Evolutionary conservation across 1,139 yeast species (phyloP).

Genomic region (Casaregolazyma lundiana): DNA sequence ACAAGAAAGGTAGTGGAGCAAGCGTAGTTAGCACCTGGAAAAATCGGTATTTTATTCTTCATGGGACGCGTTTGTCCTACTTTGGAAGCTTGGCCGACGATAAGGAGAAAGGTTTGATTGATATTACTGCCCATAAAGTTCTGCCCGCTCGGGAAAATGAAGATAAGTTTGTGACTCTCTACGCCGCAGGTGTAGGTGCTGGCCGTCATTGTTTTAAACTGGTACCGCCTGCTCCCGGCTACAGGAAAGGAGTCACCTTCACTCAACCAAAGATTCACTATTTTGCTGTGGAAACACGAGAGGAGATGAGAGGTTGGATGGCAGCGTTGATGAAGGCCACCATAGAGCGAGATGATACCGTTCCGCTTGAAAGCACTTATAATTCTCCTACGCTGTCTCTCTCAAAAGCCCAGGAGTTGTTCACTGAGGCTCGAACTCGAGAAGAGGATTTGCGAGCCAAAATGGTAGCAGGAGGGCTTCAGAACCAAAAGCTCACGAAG

Average conservation of each 20-base stretch:
- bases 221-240: conserved; percentile 97
- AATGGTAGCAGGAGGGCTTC: conserved; percentile 27
- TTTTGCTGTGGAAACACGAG: conserved; percentile 88
- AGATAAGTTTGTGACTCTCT: conserved; percentile 75
- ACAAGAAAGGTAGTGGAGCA: conserved; percentile 66
- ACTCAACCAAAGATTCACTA: conserved; percentile 95
- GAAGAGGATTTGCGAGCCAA: conserved; percentile 28
- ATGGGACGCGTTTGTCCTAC: conserved; percentile 89
- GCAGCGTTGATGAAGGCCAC: conserved; percentile 94
- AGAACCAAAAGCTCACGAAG: conserved; percentile 16
- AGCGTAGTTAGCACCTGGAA: conserved; percentile 88
- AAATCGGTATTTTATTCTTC: conserved; percentile 79
- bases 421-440: conserved; percentile 57
- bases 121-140: conserved; percentile 91
- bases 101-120: conserved; percentile 87
- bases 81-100: conserved; percentile 76
- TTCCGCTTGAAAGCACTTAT: conserved; percentile 92
- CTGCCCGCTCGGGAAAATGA: conserved; percentile 68
- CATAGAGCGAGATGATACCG: conserved; percentile 88
- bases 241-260: conserved; percentile 88
- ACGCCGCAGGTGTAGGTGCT: conserved; percentile 90
- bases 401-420: conserved; percentile 77
- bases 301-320: conserved; percentile 94
- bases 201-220: conserved; percentile 90
- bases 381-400: conserved; percentile 90